Percentiles rank a stretch among this genome's conserved stretches.
Evolutionary conservation across 2,329 filamentous ascomycete genomes (phyloP).

Genomic region (Penicillium sp.): DNA sequence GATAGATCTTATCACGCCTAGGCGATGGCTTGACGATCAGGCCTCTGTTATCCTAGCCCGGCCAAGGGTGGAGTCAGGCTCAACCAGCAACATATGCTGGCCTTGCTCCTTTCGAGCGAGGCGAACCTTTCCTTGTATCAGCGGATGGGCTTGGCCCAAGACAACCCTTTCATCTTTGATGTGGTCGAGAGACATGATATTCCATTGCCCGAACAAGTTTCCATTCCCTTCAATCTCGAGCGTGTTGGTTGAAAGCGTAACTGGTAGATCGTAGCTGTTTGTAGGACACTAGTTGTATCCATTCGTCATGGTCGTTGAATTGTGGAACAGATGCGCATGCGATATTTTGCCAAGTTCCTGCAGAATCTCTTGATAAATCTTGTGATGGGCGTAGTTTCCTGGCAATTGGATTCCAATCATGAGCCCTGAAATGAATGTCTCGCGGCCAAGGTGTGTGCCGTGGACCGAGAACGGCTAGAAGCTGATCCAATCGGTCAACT

Average conservation of each 20-base stretch:
- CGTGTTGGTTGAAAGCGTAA: background rate
- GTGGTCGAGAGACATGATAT: background rate
- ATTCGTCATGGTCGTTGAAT: background rate
- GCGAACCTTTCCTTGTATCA: background rate
- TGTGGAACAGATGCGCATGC: conserved; percentile 12
- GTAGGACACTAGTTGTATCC: conserved; percentile 9
- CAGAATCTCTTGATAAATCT: conserved; percentile 1
- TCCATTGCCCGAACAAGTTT: background rate
- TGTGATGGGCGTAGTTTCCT: background rate
- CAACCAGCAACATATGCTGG: background rate
- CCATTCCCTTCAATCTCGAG: background rate
- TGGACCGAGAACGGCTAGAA: conserved; percentile 19
- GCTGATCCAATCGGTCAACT: conserved; percentile 14
- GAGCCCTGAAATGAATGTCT: conserved; percentile 24
- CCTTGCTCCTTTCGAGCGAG: background rate
- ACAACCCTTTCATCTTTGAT: background rate
- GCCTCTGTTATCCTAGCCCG: background rate
- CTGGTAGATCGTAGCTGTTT: conserved; percentile 2
- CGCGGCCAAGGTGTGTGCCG: conserved; percentile 24
- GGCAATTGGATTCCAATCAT: conserved; percentile 15
- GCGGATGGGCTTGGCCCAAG: background rate
- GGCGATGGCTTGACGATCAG: background rate
- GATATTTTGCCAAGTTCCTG: background rate
- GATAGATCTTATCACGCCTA: background rate
- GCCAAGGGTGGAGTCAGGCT: background rate